Conservation (phyloP, 2,329 filamentous ascomycete genomes). For the Colletotrichum siamense region DNA sequence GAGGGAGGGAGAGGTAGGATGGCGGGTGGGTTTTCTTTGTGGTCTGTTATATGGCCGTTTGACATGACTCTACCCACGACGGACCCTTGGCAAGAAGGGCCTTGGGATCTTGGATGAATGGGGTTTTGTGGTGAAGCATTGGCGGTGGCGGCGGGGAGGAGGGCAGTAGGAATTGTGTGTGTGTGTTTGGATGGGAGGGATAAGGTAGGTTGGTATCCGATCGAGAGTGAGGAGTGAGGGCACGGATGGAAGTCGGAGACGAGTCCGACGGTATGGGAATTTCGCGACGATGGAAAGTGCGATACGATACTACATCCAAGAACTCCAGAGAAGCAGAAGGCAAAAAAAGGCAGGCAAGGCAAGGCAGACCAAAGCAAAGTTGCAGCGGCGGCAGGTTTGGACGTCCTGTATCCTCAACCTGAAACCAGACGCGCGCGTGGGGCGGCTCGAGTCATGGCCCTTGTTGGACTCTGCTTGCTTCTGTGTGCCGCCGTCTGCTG, state of each 20-base stretch:
- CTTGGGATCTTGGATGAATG: neutral
- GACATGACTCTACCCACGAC: conserved; percentile 1
- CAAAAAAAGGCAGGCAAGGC: neutral
- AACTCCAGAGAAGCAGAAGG: neutral
- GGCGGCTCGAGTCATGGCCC: neutral
- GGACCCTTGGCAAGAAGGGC: neutral
- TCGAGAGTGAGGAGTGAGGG: neutral
- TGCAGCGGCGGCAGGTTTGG: neutral
- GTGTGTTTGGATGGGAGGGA: neutral
- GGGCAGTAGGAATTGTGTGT: neutral
- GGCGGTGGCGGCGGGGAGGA: neutral
- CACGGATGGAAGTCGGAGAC: neutral
- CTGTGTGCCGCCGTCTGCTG: neutral
- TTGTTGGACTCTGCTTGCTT: neutral
- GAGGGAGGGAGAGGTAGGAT: neutral
- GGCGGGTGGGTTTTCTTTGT: neutral
- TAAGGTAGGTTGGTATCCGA: neutral
- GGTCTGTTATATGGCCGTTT: neutral
- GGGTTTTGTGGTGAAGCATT: neutral
- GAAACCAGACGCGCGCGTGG: conserved; percentile 8
- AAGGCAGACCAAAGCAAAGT: neutral
- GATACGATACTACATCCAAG: neutral
- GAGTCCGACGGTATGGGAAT: neutral
- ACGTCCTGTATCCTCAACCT: neutral
- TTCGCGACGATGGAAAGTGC: neutral